Conservation (phyloP, 2,329 filamentous ascomycete genomes). For the Penicillium sp. region DNA sequence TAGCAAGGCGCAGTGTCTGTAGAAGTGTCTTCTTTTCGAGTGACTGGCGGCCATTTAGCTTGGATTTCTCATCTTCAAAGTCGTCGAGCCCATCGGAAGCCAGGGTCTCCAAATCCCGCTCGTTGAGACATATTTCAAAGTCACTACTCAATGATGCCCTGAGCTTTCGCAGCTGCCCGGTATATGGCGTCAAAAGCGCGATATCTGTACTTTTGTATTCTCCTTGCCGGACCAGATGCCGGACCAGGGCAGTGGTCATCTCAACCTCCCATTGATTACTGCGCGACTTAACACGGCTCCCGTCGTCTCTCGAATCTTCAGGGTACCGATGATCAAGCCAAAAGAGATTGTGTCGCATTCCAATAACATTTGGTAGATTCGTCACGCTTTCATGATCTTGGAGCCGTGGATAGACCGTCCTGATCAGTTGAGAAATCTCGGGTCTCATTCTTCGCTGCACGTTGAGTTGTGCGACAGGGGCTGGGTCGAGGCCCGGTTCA, state of each 20-base stretch:
- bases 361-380: constrained; percentile 3
- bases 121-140: constrained; percentile 7
- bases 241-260: constrained; percentile 17
- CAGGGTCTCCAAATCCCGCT: constrained; percentile 6
- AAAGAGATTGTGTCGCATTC: constrained; percentile 14
- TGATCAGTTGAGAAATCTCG: constrained; percentile 5
- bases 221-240: constrained; percentile 19
- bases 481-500: constrained; percentile 4
- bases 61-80: background rate
- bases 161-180: constrained; percentile 13
- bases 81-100: background rate
- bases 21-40: constrained; percentile 9
- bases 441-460: constrained; percentile 13
- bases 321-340: constrained; percentile 17
- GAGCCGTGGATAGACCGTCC: constrained; percentile 5
- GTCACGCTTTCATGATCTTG: constrained; percentile 1
- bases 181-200: constrained; percentile 19
- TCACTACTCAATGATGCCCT: constrained; percentile 3
- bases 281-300: constrained; percentile 9
- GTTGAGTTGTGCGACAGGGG: constrained; percentile 5
- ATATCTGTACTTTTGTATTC: constrained; percentile 17
- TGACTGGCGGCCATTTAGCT: background rate
- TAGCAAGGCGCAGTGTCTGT: constrained; percentile 41
- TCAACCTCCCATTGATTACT: constrained; percentile 17
- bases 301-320: constrained; percentile 10